Evolutionary conservation across 75 land plant species (phyloP), one percentile per base, ranked within the genome.

Genomic region (Cunninghamia lanceolata): DNA sequence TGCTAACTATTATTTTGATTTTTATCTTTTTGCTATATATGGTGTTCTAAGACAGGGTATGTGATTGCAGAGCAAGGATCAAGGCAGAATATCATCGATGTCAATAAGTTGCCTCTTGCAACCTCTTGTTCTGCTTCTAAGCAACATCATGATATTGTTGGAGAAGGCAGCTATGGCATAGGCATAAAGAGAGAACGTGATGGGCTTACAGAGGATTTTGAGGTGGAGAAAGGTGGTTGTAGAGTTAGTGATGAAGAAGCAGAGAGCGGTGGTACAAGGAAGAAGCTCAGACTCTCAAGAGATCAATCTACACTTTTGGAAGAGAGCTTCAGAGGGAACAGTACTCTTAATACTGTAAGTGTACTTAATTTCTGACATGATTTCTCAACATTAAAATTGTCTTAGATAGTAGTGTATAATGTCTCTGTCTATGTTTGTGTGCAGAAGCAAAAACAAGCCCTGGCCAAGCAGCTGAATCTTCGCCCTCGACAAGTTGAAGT

Each of bases 271-370:
- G 39, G 84, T 52, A 87, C 85, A 2, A 87, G 93, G 86, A 94
- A 94, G 90, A 94, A 94, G 83, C 93, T 94, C 32, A 86, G 96
- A 66, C 91, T 94, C 75, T 90, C 92, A 80, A 93, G 92, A 85
- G 93, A 93, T 7, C 96, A 93, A 74, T 92, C 96, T 86, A 93
- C 95, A 40, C 88, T 92, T 19, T 68, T 95, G 42, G 96, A 95
- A 46, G 93, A 93, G 14, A 93, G 95, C 87, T 95, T 95, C 88
- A 95, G 92, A 71, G 89, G 91, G 42, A 95, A 93, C 85, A 91
- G 89, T 83, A 92, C 95, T 46, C 95, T 95, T 47, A 95, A 95
- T 73, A 91, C 95, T 3, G 75, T 73, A 73, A 30, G 75, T 73
- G 1, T 10, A 10, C 14, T 2, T 11, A 50, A 50, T 50, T 50